A percentile compares a stretch with the other conserved stretches of the same genome.
Evolutionary conservation across 345 rosid genomes (phyloP).

Genomic region (Mangifera indica): DNA sequence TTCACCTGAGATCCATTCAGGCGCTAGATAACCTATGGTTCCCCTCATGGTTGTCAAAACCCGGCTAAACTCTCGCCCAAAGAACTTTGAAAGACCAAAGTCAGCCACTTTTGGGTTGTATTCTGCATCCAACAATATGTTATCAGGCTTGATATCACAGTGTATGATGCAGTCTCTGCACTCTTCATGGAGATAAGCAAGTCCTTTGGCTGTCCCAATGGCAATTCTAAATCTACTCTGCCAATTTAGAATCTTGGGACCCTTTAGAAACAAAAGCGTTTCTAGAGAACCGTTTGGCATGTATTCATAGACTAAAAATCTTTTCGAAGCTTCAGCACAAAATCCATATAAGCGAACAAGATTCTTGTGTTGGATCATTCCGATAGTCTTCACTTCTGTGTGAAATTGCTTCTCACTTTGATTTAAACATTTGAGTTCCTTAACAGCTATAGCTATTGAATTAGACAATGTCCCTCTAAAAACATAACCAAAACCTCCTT

Average conservation of each 20-base stretch:
- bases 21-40: conserved; percentile 16
- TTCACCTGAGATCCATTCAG: conserved; percentile 19
- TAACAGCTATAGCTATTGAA: conserved; percentile 20
- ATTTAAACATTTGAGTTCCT: conserved; percentile 20
- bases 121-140: conserved; percentile 18
- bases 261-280: conserved; percentile 4
- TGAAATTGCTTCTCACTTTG: conserved; percentile 31
- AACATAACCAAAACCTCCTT: conserved; percentile 31
- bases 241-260: conserved; percentile 12
- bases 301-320: conserved; percentile 16
- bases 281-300: conserved; percentile 30
- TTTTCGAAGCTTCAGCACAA: conserved; percentile 12
- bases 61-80: conserved; percentile 16
- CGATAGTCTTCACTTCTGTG: conserved; percentile 19
- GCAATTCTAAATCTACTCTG: conserved; percentile 20
- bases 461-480: conserved; percentile 22
- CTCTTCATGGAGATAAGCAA: conserved; percentile 23
- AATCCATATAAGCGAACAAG: conserved; percentile 22
- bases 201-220: conserved; percentile 20
- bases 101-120: conserved; percentile 19
- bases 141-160: conserved; percentile 19
- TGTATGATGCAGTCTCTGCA: conserved; percentile 19
- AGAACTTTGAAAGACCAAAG: conserved; percentile 15
- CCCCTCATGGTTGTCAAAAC: conserved; percentile 26
- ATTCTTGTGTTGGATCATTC: conserved; percentile 23